phyloP scores from a whole-genome alignment of 2,329 filamentous ascomycete species.

The Nigrospora oryzae region DNA sequence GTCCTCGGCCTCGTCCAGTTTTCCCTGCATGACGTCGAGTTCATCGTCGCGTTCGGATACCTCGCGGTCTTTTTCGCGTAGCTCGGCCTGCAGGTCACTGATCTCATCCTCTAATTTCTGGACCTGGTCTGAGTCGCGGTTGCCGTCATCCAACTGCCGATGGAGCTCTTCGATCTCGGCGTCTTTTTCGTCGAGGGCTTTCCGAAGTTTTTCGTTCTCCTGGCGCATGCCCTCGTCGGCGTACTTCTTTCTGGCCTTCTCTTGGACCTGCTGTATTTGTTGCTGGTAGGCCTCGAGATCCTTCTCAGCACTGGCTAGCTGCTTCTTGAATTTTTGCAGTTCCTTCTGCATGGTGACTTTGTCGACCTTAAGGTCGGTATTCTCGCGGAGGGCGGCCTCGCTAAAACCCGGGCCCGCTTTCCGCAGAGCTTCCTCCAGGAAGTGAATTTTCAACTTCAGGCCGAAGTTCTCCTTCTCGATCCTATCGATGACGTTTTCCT shows the following conservation, averaged over 20 bases:
- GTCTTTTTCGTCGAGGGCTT: slow-evolving; percentile 48
- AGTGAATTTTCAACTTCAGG: slow-evolving; percentile 94
- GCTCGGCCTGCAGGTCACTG: slow-evolving; percentile 64
- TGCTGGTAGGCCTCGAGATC: slow-evolving; percentile 78
- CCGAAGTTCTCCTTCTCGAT: slow-evolving; percentile 99
- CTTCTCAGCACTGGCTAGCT: slow-evolving; percentile 70
- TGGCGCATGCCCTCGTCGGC: slow-evolving; percentile 46
- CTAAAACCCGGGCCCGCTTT: slow-evolving; percentile 87
- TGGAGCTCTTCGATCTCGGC: slow-evolving; percentile 53
- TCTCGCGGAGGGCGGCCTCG: slow-evolving; percentile 82
- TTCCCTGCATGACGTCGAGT: slow-evolving; percentile 56
- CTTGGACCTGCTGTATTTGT: slow-evolving; percentile 75
- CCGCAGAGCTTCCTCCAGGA: slow-evolving; percentile 80
- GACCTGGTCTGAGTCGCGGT: slow-evolving; percentile 48
- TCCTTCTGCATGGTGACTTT: slow-evolving; percentile 85
- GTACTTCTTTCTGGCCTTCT: slow-evolving; percentile 70
- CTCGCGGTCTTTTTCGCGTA: slow-evolving; percentile 66
- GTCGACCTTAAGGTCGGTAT: slow-evolving; percentile 88
- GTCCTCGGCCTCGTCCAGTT: slow-evolving; percentile 36
- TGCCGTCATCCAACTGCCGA: slow-evolving; percentile 47
- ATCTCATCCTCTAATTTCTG: slow-evolving; percentile 66
- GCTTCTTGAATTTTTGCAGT: slow-evolving; percentile 78
- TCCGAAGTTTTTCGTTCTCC: slow-evolving; percentile 50
- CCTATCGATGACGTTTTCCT: slow-evolving; percentile 90
- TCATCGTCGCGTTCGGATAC: slow-evolving; percentile 71